phyloP scores from a whole-genome alignment of 768 basidiomycete species.

The Kwoniella sp. region DNA sequence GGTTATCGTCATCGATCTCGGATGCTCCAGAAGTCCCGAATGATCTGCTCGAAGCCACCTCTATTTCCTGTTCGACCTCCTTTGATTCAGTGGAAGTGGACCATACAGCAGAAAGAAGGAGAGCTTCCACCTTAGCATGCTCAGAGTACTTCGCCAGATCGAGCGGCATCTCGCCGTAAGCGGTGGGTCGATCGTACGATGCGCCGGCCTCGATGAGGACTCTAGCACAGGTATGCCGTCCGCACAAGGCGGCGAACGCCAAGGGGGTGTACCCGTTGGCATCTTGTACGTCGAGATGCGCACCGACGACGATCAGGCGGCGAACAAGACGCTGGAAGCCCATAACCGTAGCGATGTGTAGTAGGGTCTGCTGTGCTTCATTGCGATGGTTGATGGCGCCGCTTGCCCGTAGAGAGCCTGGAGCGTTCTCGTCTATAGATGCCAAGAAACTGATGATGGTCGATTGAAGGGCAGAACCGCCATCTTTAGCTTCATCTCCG shows the following conservation, averaged over 20 bases:
- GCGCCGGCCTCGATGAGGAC: constrained; percentile 79
- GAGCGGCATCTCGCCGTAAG: constrained; percentile 55
- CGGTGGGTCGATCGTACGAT: constrained; percentile 59
- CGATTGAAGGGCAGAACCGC: constrained; percentile 63
- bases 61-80: constrained; percentile 11
- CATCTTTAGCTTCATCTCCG: constrained; percentile 45
- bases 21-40: constrained; percentile 26
- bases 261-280: constrained; percentile 86
- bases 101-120: constrained; percentile 51
- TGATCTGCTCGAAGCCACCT: constrained; percentile 6
- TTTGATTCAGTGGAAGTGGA: constrained; percentile 30
- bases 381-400: constrained; percentile 73
- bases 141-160: constrained; percentile 57
- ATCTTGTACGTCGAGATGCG: constrained; percentile 82
- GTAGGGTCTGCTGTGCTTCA: constrained; percentile 74
- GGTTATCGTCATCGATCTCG: constrained; percentile 51
- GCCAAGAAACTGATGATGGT: constrained; percentile 79
- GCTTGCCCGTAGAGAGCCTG: constrained; percentile 60
- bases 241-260: constrained; percentile 76
- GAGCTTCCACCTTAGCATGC: constrained; percentile 52
- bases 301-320: constrained; percentile 71
- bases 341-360: constrained; percentile 82
- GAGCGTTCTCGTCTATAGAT: constrained; percentile 65
- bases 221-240: constrained; percentile 66
- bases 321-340: constrained; percentile 70